These are phyloP conservation scores for Chlorophyllum brunneum DNA, from an alignment of 768 basidiomycete genomes.

Conservation along the genomic window DNA sequence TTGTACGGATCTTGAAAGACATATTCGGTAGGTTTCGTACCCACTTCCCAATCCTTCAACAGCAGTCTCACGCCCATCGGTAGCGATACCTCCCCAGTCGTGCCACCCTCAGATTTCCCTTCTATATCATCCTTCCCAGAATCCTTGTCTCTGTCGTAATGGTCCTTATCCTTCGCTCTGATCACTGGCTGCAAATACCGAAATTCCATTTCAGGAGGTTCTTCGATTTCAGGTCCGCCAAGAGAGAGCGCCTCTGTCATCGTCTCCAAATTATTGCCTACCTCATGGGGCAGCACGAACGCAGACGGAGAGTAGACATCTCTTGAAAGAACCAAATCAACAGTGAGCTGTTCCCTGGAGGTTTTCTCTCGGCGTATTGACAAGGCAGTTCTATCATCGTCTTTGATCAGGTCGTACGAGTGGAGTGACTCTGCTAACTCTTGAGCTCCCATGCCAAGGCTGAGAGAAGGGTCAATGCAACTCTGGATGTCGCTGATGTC, in stretches of 20 bases:
- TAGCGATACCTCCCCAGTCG: constrained; percentile 18
- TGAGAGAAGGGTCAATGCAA: constrained; percentile 35
- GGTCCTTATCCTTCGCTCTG: constrained; percentile 24
- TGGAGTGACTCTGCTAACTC: constrained; percentile 35
- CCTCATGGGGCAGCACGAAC: constrained; percentile 26
- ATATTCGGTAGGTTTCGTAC: constrained; percentile 46
- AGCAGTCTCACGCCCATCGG: constrained; percentile 59
- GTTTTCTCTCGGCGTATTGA: constrained; percentile 46
- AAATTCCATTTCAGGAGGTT: constrained; percentile 57
- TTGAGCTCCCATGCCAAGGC: constrained; percentile 23
- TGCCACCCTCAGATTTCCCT: constrained; percentile 2
- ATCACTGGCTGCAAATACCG: constrained; percentile 54
- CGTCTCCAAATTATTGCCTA: constrained; percentile 39
- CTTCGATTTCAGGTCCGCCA: constrained; percentile 25
- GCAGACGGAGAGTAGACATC: constrained; percentile 50
- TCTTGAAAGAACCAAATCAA: constrained; percentile 59
- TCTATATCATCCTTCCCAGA: constrained; percentile 16
- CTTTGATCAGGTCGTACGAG: constrained; percentile 38
- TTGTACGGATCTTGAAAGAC: constrained; percentile 55
- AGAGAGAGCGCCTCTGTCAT: constrained; percentile 62
- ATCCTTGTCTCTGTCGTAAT: constrained; percentile 21
- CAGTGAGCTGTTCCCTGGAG: constrained; percentile 55
- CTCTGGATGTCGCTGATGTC: constrained; percentile 44
- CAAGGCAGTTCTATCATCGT: constrained; percentile 30
- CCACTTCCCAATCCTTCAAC: constrained; percentile 65